A percentile compares a stretch with the other conserved stretches of the same genome.
phyloP scores from a whole-genome alignment of 805 yeast genomes.

The Danielia oregonensis region DNA sequence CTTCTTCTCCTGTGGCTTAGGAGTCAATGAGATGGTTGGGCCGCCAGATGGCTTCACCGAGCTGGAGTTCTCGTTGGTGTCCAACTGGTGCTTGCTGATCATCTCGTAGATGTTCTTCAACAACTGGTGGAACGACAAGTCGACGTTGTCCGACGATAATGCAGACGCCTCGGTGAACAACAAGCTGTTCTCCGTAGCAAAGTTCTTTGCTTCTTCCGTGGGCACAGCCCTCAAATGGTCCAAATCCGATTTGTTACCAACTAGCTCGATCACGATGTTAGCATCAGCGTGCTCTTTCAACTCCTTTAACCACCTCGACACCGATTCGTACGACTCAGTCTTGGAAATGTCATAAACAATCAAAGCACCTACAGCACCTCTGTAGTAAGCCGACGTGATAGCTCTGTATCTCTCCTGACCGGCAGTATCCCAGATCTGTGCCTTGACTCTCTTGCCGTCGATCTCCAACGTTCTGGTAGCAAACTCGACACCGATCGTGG shows the following conservation, averaged over 20 bases:
- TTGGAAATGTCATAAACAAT: slow-evolving; percentile 94
- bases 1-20: slow-evolving; percentile 80
- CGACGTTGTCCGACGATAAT: slow-evolving; percentile 90
- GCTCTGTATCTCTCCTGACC: slow-evolving; percentile 99
- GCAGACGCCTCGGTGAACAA: slow-evolving; percentile 96
- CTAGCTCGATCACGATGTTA: slow-evolving; percentile 89
- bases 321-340: slow-evolving; percentile 79
- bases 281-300: slow-evolving; percentile 90
- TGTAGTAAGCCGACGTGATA: slow-evolving; percentile 92
- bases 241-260: slow-evolving; percentile 88
- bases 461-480: slow-evolving; percentile 93
- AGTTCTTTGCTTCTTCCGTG: slow-evolving; percentile 93
- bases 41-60: slow-evolving; percentile 69
- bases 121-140: slow-evolving; percentile 87
- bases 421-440: slow-evolving; percentile 98
- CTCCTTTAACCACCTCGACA: slow-evolving; percentile 86
- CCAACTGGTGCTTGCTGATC: slow-evolving; percentile 90
- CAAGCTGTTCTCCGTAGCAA: slow-evolving; percentile 88
- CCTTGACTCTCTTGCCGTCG: slow-evolving; percentile 79
- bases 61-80: slow-evolving; percentile 62
- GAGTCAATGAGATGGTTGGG: slow-evolving; percentile 88
- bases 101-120: slow-evolving; percentile 90
- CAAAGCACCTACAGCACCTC: slow-evolving; percentile 98
- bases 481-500: slow-evolving; percentile 97
- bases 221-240: slow-evolving; percentile 94